Conservation (phyloP, 495 filamentous ascomycete species). For the Trichoderma virens region DNA sequence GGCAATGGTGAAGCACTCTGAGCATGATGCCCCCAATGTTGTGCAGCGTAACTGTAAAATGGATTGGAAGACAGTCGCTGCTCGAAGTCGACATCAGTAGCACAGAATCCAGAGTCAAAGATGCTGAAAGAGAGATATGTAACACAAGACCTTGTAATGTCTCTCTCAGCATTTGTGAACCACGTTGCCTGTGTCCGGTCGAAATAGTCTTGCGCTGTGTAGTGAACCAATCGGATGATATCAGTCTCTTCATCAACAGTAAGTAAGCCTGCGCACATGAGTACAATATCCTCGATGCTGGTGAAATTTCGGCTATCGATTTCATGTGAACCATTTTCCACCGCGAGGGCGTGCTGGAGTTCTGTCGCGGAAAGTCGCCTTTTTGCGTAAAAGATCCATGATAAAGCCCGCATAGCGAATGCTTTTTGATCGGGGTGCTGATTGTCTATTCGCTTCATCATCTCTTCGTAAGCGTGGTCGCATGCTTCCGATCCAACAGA, state of each 20-base stretch:
- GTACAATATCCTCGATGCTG: constrained; percentile 27
- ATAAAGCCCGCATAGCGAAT: constrained; percentile 28
- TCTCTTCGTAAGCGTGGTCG: constrained; percentile 32
- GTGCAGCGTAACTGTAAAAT: constrained; percentile 34
- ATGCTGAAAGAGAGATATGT: constrained; percentile 34
- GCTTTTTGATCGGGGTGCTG: constrained; percentile 20
- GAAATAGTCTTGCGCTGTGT: constrained; percentile 47
- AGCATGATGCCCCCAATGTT: constrained; percentile 39
- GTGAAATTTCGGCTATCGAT: constrained; percentile 30
- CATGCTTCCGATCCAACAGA: constrained; percentile 21
- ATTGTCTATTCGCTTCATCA: constrained; percentile 34
- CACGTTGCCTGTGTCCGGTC: constrained; percentile 22
- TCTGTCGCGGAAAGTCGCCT: constrained; percentile 34
- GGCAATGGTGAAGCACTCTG: constrained; percentile 14
- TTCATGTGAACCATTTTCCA: constrained; percentile 19
- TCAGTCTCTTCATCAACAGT: constrained; percentile 35
- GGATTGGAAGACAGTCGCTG: constrained; percentile 19
- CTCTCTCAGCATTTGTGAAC: constrained; percentile 26
- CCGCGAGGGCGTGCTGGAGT: constrained; percentile 38
- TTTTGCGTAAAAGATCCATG: constrained; percentile 34
- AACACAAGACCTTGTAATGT: constrained; percentile 32
- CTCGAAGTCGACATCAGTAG: constrained; percentile 21
- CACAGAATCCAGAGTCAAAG: constrained; percentile 26
- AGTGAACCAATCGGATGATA: constrained; percentile 44
- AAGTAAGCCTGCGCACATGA: constrained; percentile 43